Evolutionary conservation across 331 rosid species (phyloP), one percentile per base, ranked within the genome.

Genomic region (Quercus tomentella): DNA sequence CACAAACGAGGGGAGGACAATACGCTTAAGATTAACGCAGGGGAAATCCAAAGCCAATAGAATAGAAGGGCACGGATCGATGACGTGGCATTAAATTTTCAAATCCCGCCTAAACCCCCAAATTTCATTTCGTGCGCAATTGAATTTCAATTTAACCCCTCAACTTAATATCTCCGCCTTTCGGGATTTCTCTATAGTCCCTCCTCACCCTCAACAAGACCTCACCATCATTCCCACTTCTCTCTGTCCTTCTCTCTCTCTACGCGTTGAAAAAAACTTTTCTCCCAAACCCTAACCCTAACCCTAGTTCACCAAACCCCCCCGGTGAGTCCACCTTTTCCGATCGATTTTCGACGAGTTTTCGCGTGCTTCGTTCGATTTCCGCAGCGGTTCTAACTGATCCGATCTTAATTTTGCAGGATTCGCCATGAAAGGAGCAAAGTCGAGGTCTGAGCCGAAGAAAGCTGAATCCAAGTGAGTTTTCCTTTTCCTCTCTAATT

Each of bases 21-120:
- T 45, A 70, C 41, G 86, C 80, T 70, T 74, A 80, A 70, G 73
- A 80, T 80, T 21, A 3, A 82, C 81, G 88, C 88, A 84, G 54
- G 54, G 54, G 45, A 41, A 41, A 41, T 41, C 45, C 45, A 12
- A 11, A 49, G 74, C 89, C 91, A 91, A 87, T 90, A 55, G 22
- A 26, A 54, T 14, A 45, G 4, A 26, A 82, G 82, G 25, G 37
- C 91, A 76, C 79, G 89, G 89, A 92, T 92, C 74, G 67, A 10
- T 87, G 93, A 91, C 88, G 56, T 93, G 97, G 93, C 94, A 87
- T 80, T 80, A 55, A 88, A 91, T 76, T 88, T 87, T 83, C 77
- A 87, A 86, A 81, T 88, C 97, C 94, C 96, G 94, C 97, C 97
- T 81, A 89, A 93, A 91, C 93, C 96, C 91, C 86, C 84, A 2